phyloP scores from a whole-genome alignment of 176 grass and related monocot genomes.

The Oryza australiensis region DNA sequence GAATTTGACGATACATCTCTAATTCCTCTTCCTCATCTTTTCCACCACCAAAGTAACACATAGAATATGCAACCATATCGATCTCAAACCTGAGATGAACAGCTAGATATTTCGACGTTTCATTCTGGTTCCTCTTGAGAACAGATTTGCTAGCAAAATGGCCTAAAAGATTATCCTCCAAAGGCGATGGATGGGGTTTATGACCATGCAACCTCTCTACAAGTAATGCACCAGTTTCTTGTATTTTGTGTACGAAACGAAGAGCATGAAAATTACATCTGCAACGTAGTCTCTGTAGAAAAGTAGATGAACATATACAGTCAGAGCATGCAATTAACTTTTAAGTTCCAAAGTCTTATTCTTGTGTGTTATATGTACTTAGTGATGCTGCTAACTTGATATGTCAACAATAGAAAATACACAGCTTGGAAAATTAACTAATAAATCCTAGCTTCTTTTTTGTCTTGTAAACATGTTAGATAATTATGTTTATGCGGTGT shows the following conservation, averaged over 20 bases:
- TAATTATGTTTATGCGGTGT: background rate
- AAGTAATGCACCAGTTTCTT: conserved; percentile 82
- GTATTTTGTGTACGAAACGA: conserved; percentile 83
- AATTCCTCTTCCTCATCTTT: conserved; percentile 93
- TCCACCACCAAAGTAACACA: conserved; percentile 99
- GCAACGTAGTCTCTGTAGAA: conserved; percentile 82
- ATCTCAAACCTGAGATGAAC: conserved; percentile 97
- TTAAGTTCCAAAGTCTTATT: background rate
- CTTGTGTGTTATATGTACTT: background rate
- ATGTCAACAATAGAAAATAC: background rate
- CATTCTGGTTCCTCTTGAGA: conserved; percentile 30
- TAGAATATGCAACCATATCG: conserved; percentile 97
- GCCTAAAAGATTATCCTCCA: conserved; percentile 84
- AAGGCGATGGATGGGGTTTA: conserved; percentile 32
- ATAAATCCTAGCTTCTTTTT: background rate
- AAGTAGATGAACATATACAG: background rate
- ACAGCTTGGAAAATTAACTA: background rate
- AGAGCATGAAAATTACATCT: conserved; percentile 99
- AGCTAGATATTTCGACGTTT: conserved; percentile 74
- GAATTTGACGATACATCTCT: conserved; percentile 75
- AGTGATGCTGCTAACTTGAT: background rate
- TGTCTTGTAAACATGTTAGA: background rate
- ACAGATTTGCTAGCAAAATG: conserved; percentile 51
- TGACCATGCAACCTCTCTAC: conserved; percentile 76
- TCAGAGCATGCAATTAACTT: conserved; percentile 21